These are phyloP conservation scores for Vicia sativa DNA, from an alignment of 306 rosid species.

Conservation along the genomic window DNA sequence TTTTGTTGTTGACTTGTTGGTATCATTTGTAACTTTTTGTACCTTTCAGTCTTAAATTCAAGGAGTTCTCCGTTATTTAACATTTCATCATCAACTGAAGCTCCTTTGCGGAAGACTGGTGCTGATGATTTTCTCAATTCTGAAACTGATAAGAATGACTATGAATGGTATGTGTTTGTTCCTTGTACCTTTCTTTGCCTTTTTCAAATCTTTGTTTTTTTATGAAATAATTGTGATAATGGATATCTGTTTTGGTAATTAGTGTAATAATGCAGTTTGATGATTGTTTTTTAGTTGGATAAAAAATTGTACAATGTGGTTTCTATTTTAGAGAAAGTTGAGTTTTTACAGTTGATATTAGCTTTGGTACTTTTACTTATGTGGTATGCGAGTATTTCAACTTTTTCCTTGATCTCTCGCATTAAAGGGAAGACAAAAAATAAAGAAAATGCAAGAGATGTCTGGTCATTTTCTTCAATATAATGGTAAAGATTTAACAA, in stretches of 20 bases:
- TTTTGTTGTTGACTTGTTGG: constrained; percentile 17
- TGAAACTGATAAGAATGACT: constrained; percentile 82
- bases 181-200: constrained; percentile 11
- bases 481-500: constrained; percentile 1
- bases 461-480: constrained; percentile 9
- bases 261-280: constrained; percentile 10
- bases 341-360: constrained; percentile 22
- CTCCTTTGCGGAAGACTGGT: constrained; percentile 58
- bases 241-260: constrained; percentile 7
- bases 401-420: constrained; percentile 5
- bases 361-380: constrained; percentile 3
- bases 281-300: constrained; percentile 11
- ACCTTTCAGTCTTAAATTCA: constrained; percentile 54
- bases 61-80: constrained; percentile 64
- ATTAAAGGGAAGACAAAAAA: neutral
- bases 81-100: constrained; percentile 55
- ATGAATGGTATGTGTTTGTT: constrained; percentile 72
- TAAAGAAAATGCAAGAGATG: neutral
- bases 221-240: neutral
- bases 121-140: constrained; percentile 87
- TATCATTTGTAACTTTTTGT: neutral
- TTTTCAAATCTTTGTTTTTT: neutral
- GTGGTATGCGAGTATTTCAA: neutral
- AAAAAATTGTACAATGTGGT: constrained; percentile 24
- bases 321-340: constrained; percentile 5